These are phyloP conservation scores for Penicillium sp. DNA, from an alignment of 2,329 filamentous ascomycete genomes.

Conservation along the genomic window DNA sequence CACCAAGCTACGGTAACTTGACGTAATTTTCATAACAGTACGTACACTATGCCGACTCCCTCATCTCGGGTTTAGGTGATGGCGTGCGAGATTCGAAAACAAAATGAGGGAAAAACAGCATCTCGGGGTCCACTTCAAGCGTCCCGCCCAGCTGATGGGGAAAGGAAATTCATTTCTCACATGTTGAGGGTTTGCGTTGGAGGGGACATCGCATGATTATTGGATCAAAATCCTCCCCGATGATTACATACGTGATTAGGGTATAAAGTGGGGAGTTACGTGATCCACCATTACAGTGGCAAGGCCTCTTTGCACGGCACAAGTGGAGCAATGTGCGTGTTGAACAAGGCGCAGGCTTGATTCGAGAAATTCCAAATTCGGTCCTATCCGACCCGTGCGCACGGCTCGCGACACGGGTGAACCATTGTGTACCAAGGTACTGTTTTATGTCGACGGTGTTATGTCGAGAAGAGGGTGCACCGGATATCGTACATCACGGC, in stretches of 20 bases:
- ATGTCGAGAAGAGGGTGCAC: too few relatives aligned
- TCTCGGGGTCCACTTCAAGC: background rate
- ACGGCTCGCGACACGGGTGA: conserved; percentile 12
- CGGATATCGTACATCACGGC: too few relatives aligned
- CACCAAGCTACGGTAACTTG: background rate
- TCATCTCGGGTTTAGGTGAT: background rate
- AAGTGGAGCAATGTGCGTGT: background rate
- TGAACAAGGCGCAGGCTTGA: background rate
- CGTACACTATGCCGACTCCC: background rate
- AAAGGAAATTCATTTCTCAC: background rate
- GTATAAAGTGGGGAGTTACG: background rate
- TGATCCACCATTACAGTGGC: background rate
- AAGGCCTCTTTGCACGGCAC: background rate
- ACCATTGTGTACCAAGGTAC: background rate
- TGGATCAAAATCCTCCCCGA: background rate
- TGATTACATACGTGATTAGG: background rate
- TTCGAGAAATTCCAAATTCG: conserved; percentile 16
- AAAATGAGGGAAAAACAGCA: background rate
- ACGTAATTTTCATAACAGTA: background rate
- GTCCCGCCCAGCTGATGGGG: background rate
- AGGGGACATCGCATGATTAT: background rate
- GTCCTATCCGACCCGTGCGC: conserved; percentile 14
- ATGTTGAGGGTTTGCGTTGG: background rate
- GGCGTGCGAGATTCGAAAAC: background rate
- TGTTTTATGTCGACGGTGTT: too few relatives aligned